Evolutionary conservation across 108 stramenopile genomes (phyloP).

Genomic region (Conticribra weissflogii): DNA sequence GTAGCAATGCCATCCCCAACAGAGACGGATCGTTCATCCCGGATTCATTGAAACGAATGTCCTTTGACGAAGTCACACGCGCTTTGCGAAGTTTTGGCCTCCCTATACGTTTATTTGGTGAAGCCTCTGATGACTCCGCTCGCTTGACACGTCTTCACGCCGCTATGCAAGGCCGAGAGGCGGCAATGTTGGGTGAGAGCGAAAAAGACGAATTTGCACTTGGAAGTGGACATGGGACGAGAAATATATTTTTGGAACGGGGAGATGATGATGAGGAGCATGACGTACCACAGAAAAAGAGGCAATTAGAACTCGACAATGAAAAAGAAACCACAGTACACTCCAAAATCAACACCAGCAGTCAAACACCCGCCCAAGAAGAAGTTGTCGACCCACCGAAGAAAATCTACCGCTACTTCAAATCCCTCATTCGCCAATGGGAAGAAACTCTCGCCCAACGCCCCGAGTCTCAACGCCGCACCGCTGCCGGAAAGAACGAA

Average conservation of each 20-base stretch:
- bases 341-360: neutral
- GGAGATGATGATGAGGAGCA: conserved; percentile 8
- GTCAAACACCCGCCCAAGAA: conserved; percentile 29
- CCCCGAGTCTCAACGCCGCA: conserved; percentile 58
- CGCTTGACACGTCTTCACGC: conserved; percentile 52
- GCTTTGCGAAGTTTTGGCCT: conserved; percentile 67
- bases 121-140: conserved; percentile 29
- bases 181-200: conserved; percentile 46
- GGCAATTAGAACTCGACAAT: neutral
- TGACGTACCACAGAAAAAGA: neutral
- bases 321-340: neutral
- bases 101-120: conserved; percentile 80
- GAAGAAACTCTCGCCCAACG: conserved; percentile 79
- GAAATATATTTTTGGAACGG: conserved; percentile 79
- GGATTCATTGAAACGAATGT: conserved; percentile 5
- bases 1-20: neutral
- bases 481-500: conserved; percentile 83
- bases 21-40: conserved; percentile 11
- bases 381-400: conserved; percentile 64
- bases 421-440: conserved; percentile 87
- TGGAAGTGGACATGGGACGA: conserved; percentile 74
- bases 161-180: conserved; percentile 60
- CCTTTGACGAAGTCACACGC: conserved; percentile 37
- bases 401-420: conserved; percentile 82
- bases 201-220: conserved; percentile 81